phyloP scores from a whole-genome alignment of 805 yeast genomes.

The Schwanniomyces yamadae region DNA sequence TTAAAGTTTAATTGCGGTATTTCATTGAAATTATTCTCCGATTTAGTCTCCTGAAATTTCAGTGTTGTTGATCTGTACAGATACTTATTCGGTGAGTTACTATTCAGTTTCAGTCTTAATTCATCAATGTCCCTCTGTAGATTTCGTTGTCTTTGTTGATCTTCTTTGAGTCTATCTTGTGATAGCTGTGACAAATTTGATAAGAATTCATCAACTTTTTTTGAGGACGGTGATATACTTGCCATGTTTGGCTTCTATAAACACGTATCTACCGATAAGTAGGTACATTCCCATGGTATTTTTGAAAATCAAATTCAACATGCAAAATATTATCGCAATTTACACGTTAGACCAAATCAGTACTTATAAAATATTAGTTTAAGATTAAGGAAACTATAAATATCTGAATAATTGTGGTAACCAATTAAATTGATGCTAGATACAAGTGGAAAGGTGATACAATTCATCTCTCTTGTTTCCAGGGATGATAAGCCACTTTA shows the following conservation, averaged over 20 bases:
- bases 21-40: background rate
- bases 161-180: constrained; percentile 33
- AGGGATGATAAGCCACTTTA: constrained; percentile 60
- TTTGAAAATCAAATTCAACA: background rate
- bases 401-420: too few species aligned
- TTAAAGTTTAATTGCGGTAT: constrained; percentile 19
- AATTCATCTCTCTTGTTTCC: constrained; percentile 58
- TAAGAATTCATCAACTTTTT: constrained; percentile 39
- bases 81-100: constrained; percentile 22
- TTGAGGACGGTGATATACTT: constrained; percentile 25
- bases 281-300: too few species aligned
- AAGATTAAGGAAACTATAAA: too few species aligned
- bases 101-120: constrained; percentile 23
- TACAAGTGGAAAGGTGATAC: constrained; percentile 23
- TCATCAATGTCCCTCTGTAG: constrained; percentile 33
- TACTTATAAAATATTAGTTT: too few species aligned
- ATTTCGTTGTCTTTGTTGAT: constrained; percentile 33
- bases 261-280: too few species aligned
- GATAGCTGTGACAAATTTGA: constrained; percentile 35
- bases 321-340: background rate
- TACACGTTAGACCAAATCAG: constrained; percentile 1
- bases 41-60: too few species aligned
- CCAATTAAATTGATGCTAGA: background rate
- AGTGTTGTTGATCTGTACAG: too few species aligned
- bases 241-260: constrained; percentile 9